phyloP scores from a whole-genome alignment of 2,329 filamentous ascomycete genomes.

The Neonectria ditissima region DNA sequence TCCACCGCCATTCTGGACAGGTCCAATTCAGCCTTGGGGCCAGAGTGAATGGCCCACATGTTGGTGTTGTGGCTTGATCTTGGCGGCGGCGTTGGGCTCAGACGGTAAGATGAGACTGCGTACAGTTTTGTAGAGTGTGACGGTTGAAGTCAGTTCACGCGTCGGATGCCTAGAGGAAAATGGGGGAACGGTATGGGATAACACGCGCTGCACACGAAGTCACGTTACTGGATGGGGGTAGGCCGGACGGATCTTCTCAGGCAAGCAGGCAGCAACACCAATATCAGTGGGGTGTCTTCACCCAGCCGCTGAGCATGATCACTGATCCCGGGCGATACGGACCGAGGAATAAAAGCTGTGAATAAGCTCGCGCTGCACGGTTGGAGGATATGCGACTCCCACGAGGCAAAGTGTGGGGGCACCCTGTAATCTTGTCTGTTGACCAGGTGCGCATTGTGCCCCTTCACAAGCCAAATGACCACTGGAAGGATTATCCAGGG shows the following conservation, averaged over 20 bases:
- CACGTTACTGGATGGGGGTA: slow-evolving; percentile 12
- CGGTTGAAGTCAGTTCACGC: background rate
- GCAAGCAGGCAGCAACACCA: background rate
- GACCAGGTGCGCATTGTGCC: too few species aligned
- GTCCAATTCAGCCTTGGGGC: background rate
- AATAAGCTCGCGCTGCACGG: too few species aligned
- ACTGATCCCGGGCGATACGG: background rate
- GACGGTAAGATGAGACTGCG: too few species aligned
- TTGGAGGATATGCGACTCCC: background rate
- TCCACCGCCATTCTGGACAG: background rate
- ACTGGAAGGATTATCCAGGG: background rate
- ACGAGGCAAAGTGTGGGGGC: background rate
- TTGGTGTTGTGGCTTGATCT: background rate
- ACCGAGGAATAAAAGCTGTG: slow-evolving; percentile 2
- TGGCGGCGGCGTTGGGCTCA: background rate
- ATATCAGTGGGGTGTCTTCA: background rate
- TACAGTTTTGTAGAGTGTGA: too few species aligned
- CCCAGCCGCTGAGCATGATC: background rate
- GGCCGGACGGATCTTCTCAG: background rate
- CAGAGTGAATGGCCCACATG: background rate
- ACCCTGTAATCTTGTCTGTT: too few species aligned
- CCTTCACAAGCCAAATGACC: too few species aligned
- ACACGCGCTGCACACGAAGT: slow-evolving; percentile 28
- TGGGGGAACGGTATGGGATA: background rate
- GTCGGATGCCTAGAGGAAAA: background rate